phyloP scores from a whole-genome alignment of 2,329 filamentous ascomycete species.

The Orbilia blumenaviensis region DNA sequence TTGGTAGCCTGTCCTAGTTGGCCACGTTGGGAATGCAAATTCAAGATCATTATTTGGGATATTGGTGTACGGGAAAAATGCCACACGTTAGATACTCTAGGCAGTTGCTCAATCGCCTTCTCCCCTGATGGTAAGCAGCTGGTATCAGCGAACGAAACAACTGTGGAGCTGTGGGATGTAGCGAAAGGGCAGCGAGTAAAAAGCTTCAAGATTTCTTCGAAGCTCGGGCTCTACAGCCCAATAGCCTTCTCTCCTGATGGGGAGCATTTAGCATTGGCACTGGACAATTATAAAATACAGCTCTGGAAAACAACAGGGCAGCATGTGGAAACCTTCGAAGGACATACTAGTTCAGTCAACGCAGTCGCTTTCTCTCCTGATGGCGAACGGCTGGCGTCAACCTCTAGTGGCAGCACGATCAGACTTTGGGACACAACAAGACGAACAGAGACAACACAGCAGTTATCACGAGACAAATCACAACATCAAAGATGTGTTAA shows the following conservation, averaged over 20 bases:
- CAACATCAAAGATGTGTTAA: no score
- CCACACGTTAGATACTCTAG: neutral
- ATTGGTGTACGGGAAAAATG: neutral
- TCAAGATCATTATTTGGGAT: neutral
- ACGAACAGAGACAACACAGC: constrained; percentile 41
- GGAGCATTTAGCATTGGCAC: no score
- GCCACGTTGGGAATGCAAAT: neutral
- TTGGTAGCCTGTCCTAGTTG: no score
- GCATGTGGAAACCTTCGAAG: no score
- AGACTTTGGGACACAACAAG: constrained; percentile 4
- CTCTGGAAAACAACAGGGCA: no score
- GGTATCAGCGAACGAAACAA: constrained; percentile 73
- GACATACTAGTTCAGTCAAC: neutral
- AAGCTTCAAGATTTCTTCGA: no score
- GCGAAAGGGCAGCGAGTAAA: no score
- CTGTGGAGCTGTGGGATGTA: neutral
- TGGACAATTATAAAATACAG: no score
- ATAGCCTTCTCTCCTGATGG: no score
- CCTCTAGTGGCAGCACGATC: neutral
- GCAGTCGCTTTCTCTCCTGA: constrained; percentile 3
- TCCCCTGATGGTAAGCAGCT: constrained; percentile 90
- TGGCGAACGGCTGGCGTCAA: neutral
- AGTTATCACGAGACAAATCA: no score
- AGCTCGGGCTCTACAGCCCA: no score
- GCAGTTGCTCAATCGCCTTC: neutral